Evolutionary conservation across 192 early-diverging fungal species (phyloP).

Genomic region (Coemansia sp.): DNA sequence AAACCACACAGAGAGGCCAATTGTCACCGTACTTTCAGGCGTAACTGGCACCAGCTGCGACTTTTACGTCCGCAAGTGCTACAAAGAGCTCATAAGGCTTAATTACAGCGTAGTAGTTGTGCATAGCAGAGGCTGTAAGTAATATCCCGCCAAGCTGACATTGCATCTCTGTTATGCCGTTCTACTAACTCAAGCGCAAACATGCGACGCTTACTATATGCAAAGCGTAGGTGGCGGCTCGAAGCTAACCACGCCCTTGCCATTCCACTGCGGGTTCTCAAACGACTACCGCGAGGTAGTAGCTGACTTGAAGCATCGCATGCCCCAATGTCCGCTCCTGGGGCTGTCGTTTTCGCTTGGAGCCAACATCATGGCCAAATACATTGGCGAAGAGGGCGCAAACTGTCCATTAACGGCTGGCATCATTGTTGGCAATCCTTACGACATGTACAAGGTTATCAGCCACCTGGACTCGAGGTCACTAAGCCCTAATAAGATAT

Average conservation of each 20-base stretch:
- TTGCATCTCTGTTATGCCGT: not conserved
- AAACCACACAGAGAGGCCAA: slow-evolving; percentile 63
- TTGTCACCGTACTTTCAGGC: slow-evolving; percentile 84
- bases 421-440: slow-evolving; percentile 86
- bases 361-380: slow-evolving; percentile 92
- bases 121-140: slow-evolving; percentile 87
- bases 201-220: not conserved
- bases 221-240: slow-evolving; percentile 61
- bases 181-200: not conserved
- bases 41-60: slow-evolving; percentile 93
- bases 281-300: slow-evolving; percentile 67
- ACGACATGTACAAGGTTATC: slow-evolving; percentile 71
- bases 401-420: slow-evolving; percentile 75
- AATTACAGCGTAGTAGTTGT: slow-evolving; percentile 81
- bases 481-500: slow-evolving; percentile 60
- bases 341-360: slow-evolving; percentile 92
- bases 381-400: slow-evolving; percentile 80
- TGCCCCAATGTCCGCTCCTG: slow-evolving; percentile 69
- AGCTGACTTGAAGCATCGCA: slow-evolving; percentile 42
- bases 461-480: slow-evolving; percentile 57
- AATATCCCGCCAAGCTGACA: not conserved
- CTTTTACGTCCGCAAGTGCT: slow-evolving; percentile 81
- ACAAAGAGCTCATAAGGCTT: slow-evolving; percentile 62
- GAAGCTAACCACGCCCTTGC: slow-evolving; percentile 71
- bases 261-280: slow-evolving; percentile 84